Evolutionary conservation across 306 rosid genomes (phyloP).

Genomic region (Sindora glabra): DNA sequence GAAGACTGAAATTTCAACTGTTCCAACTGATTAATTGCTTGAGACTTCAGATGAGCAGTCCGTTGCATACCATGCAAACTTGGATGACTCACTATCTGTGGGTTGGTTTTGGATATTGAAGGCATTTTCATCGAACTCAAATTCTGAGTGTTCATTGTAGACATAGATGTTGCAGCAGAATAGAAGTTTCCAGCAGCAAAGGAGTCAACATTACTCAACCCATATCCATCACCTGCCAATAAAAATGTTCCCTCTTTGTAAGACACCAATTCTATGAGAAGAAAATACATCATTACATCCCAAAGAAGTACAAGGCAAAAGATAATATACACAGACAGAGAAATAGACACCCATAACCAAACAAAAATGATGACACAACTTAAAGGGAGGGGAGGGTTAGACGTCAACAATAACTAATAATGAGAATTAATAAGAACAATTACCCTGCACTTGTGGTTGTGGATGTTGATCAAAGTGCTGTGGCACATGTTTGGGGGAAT

Average conservation of each 20-base stretch:
- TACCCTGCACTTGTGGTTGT: constrained; percentile 59
- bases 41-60: constrained; percentile 54
- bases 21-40: constrained; percentile 52
- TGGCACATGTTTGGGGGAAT: constrained; percentile 64
- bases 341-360: no score
- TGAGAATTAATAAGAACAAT: constrained; percentile 11
- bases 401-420: no score
- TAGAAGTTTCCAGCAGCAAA: constrained; percentile 66
- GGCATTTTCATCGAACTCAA: constrained; percentile 50
- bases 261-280: no score
- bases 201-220: constrained; percentile 55
- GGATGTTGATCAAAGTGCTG: constrained; percentile 67
- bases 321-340: no score
- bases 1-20: constrained; percentile 69
- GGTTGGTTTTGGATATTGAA: constrained; percentile 49
- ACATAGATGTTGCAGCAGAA: constrained; percentile 52
- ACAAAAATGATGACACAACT: no score
- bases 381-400: neutral
- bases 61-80: constrained; percentile 60
- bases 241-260: no score
- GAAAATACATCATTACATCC: no score
- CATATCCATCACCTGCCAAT: constrained; percentile 84
- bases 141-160: constrained; percentile 67
- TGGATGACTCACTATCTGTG: constrained; percentile 51
- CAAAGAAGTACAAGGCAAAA: no score